Base-by-base conservation (phyloP, 805 yeast species). In the Candida ovalis region DNA sequence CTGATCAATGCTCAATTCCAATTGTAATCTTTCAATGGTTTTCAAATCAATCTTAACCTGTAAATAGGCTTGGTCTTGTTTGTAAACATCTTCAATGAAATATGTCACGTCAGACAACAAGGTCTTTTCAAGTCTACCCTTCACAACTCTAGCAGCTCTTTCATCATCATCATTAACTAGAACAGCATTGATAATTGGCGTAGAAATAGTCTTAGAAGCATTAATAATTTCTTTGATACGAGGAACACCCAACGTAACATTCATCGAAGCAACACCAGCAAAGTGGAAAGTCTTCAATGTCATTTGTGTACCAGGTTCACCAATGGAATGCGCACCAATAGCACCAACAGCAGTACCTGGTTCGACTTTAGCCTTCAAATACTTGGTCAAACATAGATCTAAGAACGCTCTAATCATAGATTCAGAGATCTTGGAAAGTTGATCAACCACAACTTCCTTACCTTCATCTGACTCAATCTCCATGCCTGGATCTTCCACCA, bases 311-410 rank as follows among this genome's bases (percentile, higher is more conserved):
- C 98, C 99, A 21, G 99, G 99, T 65, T 92, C 99, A 72, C 99
- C 99, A 74, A 94, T 94, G 40, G 97, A 88, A 66, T 94, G 99
- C 0, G 99, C 99, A 58, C 98, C 99, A 70, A 94, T 91, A 23
- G 99, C 98, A 56, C 99, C 99, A 47, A 94, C 98, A 2, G 99
- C 99, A 3, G 99, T 94, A 53, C 98, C 99, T 1, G 99, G 99
- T 67, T 94, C 99, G 17, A 94, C 97, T 69, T 84, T 84, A 7
- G 99, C 97, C 56, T 85, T 77, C 46, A 81, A 81, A 62, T 94
- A 94, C 69, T 94, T 94, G 57, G 73, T 72, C 50, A 92, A 75
- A 57, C 97, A 87, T 58, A 86, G 79, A 42, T 78, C 76, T 61
- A 94, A 71, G 68, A 94, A 94, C 55, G 74, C 78, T 15, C 66